A percentile compares a stretch with the other conserved stretches of the same genome.
Evolutionary conservation across 2,329 filamentous ascomycete genomes (phyloP).

Genomic region (Plectosphaerella sp.): DNA sequence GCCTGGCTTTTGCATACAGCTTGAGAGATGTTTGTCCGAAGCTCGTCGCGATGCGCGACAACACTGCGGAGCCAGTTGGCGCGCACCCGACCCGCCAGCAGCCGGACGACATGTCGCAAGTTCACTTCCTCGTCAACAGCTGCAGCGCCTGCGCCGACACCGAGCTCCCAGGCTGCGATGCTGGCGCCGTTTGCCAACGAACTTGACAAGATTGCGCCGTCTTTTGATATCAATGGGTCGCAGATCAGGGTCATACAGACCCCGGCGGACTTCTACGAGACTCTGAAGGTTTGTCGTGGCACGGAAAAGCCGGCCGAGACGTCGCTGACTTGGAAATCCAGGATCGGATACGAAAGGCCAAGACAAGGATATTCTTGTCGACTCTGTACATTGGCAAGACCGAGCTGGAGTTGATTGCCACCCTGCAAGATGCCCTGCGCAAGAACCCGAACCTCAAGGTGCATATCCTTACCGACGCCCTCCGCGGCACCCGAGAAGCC

Average conservation of each 20-base stretch:
- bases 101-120: constrained; percentile 10
- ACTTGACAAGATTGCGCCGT: constrained; percentile 84
- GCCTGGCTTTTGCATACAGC: not conserved
- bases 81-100: not conserved
- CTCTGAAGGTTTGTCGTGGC: constrained; percentile 64
- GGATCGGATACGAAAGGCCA: constrained; percentile 77
- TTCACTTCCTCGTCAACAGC: constrained; percentile 10
- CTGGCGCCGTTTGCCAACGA: constrained; percentile 60
- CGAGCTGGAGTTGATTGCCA: constrained; percentile 81
- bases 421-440: constrained; percentile 69
- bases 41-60: constrained; percentile 22
- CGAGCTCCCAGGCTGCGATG: constrained; percentile 27
- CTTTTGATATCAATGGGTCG: constrained; percentile 78
- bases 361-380: constrained; percentile 82
- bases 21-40: constrained; percentile 27
- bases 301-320: not conserved
- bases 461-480: constrained; percentile 85
- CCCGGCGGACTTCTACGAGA: constrained; percentile 86
- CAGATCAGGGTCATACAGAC: constrained; percentile 75
- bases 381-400: constrained; percentile 95
- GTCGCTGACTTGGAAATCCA: constrained; percentile 23
- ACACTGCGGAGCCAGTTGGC: constrained; percentile 13
- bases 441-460: constrained; percentile 72
- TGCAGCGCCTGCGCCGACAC: constrained; percentile 8
- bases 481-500: constrained; percentile 87